phyloP scores from a whole-genome alignment of 495 filamentous ascomycete species.

The Trypethelium eluteriae region DNA sequence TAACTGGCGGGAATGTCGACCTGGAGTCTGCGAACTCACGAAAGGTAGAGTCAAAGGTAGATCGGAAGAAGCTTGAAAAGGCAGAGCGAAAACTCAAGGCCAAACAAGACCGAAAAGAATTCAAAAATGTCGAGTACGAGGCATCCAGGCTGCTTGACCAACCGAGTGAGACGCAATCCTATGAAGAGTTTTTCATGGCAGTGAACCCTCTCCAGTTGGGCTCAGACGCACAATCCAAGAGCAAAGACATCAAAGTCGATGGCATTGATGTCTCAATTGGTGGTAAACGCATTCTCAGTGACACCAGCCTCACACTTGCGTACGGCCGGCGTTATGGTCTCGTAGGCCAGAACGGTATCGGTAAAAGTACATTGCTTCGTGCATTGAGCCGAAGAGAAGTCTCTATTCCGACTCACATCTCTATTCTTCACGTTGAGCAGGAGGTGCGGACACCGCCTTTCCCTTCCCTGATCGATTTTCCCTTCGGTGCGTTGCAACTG shows the following conservation, averaged over 20 bases:
- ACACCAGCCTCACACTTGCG: conserved; percentile 81
- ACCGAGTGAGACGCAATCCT: conserved; percentile 77
- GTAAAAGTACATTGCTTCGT: conserved; percentile 90
- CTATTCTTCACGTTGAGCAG: conserved; percentile 98
- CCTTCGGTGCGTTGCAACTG: background rate
- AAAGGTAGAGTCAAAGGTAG: conserved; percentile 95
- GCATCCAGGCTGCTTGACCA: conserved; percentile 82
- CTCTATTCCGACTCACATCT: conserved; percentile 90
- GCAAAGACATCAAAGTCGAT: conserved; percentile 98
- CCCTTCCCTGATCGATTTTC: background rate
- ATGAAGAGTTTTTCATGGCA: conserved; percentile 99
- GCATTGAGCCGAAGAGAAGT: conserved; percentile 91
- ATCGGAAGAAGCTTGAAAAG: conserved; percentile 99
- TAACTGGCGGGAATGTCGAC: conserved; percentile 77
- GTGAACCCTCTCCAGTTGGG: conserved; percentile 94
- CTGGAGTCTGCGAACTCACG: conserved; percentile 83
- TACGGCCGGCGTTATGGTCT: conserved; percentile 94
- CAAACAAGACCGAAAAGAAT: conserved; percentile 96
- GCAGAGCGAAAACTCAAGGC: conserved; percentile 95
- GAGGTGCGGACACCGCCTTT: conserved; percentile 51
- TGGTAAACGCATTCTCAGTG: conserved; percentile 78
- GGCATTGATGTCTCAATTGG: conserved; percentile 89
- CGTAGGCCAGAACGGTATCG: conserved; percentile 98
- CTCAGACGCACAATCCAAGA: conserved; percentile 62
- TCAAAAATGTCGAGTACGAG: conserved; percentile 97